phyloP scores from a whole-genome alignment of 2,329 filamentous ascomycete genomes.

The Phoma sp. region DNA sequence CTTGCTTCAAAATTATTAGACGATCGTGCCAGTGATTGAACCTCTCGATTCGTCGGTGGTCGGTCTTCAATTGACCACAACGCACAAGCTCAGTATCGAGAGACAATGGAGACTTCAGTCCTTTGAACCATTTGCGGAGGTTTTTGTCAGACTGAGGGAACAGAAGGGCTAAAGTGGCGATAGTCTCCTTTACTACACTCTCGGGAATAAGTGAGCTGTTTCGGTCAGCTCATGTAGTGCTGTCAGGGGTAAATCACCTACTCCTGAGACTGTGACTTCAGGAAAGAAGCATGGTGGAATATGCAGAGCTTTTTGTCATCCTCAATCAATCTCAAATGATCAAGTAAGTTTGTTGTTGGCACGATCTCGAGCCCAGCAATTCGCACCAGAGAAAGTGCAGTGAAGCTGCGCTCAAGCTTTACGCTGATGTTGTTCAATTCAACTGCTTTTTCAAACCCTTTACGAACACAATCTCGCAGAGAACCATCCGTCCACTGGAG shows the following conservation, averaged over 20 bases:
- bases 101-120: no score
- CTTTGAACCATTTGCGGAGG: no score
- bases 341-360: slow-evolving; percentile 51
- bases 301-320: slow-evolving; percentile 49
- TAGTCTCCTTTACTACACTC: slow-evolving; percentile 46
- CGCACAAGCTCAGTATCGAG: no score
- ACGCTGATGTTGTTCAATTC: slow-evolving; percentile 7
- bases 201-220: slow-evolving; percentile 33
- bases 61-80: no score
- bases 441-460: no score
- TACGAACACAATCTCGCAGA: slow-evolving; percentile 15
- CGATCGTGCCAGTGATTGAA: slow-evolving; percentile 56
- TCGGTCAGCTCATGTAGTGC: background rate
- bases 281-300: slow-evolving; percentile 52
- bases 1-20: slow-evolving; percentile 52
- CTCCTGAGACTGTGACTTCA: slow-evolving; percentile 24
- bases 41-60: no score
- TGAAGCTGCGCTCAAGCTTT: slow-evolving; percentile 22
- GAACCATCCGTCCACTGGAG: slow-evolving; percentile 11
- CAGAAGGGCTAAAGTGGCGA: slow-evolving; percentile 47
- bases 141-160: no score
- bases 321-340: slow-evolving; percentile 50
- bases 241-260: background rate
- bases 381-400: slow-evolving; percentile 20
- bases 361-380: slow-evolving; percentile 49